A percentile compares a stretch with the other conserved stretches of the same genome.
These are phyloP conservation scores for Aspergillus floridensis DNA, from an alignment of 2,329 filamentous ascomycete genomes.

Conservation along the genomic window DNA sequence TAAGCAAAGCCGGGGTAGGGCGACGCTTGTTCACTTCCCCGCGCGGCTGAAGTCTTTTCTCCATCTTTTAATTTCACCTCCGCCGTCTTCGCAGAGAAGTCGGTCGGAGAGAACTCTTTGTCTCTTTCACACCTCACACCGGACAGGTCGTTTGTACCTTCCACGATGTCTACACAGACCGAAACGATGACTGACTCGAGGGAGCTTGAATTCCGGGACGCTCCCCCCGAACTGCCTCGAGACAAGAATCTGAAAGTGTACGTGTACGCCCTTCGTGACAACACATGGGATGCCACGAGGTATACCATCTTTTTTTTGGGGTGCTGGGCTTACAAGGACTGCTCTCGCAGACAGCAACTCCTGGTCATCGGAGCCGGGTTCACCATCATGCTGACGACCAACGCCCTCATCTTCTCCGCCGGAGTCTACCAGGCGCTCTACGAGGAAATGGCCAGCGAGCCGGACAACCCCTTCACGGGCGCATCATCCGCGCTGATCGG, in stretches of 20 bases:
- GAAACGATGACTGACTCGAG: background rate
- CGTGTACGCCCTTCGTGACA: background rate
- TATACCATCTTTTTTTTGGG: no score
- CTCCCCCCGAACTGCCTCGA: background rate
- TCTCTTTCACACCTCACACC: background rate
- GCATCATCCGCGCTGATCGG: conserved; percentile 38
- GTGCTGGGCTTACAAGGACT: background rate
- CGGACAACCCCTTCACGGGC: conserved; percentile 34
- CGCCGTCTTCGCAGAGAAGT: background rate
- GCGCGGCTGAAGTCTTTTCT: background rate
- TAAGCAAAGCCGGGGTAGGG: background rate
- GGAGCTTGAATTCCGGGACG: background rate
- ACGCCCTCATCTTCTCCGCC: conserved; percentile 41
- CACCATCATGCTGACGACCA: conserved; percentile 35
- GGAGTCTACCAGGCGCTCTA: conserved; percentile 45
- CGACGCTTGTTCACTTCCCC: background rate
- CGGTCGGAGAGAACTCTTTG: no score
- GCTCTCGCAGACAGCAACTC: conserved; percentile 5
- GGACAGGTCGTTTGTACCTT: background rate
- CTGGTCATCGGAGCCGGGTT: conserved; percentile 26
- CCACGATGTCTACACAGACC: background rate
- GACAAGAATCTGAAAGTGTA: background rate
- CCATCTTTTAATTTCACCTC: background rate
- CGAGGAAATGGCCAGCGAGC: conserved; percentile 30
- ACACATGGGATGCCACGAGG: no score